Base-by-base conservation (phyloP, 306 rosid genomes). In the Vigna reflexopilosa region DNA sequence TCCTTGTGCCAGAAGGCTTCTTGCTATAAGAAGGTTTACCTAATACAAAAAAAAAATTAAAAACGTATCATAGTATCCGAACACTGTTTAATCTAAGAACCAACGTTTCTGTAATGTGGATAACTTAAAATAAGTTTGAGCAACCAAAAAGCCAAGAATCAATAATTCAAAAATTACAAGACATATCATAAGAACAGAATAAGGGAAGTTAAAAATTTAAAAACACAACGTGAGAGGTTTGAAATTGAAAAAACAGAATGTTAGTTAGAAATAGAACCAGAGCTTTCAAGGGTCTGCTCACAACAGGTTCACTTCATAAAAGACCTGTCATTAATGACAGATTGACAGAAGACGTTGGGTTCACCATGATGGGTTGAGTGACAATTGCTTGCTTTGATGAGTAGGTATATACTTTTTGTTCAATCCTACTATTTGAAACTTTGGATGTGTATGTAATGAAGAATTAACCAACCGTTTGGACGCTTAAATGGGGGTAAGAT, bases 351-450 rank as follows among this genome's bases (percentile, higher is more conserved):
- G 19, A 6, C 4, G 13, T 22, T n/a, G 34, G 63, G 12, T 51
- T 51, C 24, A 2, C 5, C 3, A 32, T 52, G 8, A 51, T 17
- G 74, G 52, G 52, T 42, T 19, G 28, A 17, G 32, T 17, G 15
- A 9, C 2, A 7, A 17, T 38, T 20, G 36, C 34, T 6, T 50
- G 36, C 34, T 6, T 50, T 62, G 22, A 32, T 62, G 12, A 63
- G 48, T n/a, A 61, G 67, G 7, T 63, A 63, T 62, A 62, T 32
- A 62, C 16, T 30, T 62, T 13, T 62, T 32, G 34, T 32, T 61
- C 10, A 15, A 28, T 61, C 22, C 44, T 13, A 59, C 17, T 28
- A 30, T 16, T 63, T 63, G 15, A 10, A 63, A 63, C 48, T 63
- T 63, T 63, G 15, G 26, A 63, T 34, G 69, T 16, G 26, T 15